phyloP scores from a whole-genome alignment of 108 stramenopile genomes.

The Phaeodactylum tricornutum region DNA sequence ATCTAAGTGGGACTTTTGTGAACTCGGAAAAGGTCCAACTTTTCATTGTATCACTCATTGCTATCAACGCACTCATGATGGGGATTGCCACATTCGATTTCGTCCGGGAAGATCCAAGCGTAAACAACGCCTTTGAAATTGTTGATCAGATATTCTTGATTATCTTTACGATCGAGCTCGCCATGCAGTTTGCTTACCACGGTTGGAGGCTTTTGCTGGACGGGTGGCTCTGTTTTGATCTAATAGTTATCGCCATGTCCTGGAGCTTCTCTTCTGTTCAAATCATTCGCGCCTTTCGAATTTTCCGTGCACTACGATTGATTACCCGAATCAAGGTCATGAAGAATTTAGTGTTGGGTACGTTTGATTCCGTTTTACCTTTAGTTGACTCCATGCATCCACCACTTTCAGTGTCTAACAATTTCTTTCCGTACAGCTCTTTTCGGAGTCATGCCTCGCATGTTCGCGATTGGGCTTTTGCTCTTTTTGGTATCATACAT shows the following conservation, averaged over 20 bases:
- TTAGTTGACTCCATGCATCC: background rate
- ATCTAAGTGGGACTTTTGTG: slow-evolving; percentile 30
- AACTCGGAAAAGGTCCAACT: slow-evolving; percentile 45
- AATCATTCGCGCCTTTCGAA: slow-evolving; percentile 68
- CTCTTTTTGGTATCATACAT: slow-evolving; percentile 44
- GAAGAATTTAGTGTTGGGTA: slow-evolving; percentile 48
- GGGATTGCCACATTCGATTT: slow-evolving; percentile 58
- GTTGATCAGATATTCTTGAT: slow-evolving; percentile 43
- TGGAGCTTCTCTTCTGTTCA: slow-evolving; percentile 52
- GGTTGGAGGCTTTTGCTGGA: slow-evolving; percentile 43
- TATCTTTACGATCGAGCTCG: slow-evolving; percentile 60
- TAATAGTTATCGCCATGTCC: slow-evolving; percentile 44
- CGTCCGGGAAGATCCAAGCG: slow-evolving; percentile 24
- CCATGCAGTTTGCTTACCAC: slow-evolving; percentile 42
- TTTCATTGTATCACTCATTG: slow-evolving; percentile 38
- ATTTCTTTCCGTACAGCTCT: slow-evolving; percentile 22
- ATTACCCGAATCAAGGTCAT: slow-evolving; percentile 57
- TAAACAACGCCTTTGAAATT: slow-evolving; percentile 24
- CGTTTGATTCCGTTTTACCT: background rate
- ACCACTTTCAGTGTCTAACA: background rate
- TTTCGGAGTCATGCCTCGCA: slow-evolving; percentile 48
- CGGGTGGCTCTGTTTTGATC: slow-evolving; percentile 65
- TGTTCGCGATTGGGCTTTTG: slow-evolving; percentile 38
- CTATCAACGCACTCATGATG: slow-evolving; percentile 68
- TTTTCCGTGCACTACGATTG: slow-evolving; percentile 64